Conservation (phyloP, 73 alveolate species). For the Breviolum minutum region DNA sequence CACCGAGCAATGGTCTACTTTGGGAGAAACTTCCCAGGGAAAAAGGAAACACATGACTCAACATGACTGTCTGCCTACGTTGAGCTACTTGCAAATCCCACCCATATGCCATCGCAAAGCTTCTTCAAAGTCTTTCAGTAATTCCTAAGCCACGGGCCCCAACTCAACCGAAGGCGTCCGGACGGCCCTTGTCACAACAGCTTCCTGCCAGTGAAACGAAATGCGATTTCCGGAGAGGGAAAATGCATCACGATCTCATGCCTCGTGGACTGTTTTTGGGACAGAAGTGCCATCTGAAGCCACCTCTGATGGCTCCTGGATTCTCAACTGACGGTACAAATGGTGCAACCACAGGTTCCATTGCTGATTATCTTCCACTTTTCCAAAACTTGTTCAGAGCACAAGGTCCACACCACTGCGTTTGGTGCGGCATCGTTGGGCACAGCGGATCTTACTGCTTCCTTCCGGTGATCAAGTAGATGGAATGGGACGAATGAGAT, state of each 20-base stretch:
- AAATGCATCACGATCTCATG: neutral
- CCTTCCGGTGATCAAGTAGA: neutral
- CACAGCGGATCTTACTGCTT: neutral
- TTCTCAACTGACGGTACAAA: no score
- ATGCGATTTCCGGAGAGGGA: neutral
- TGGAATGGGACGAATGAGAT: no score
- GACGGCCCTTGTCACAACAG: neutral
- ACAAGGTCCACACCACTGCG: neutral
- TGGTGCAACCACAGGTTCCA: no score
- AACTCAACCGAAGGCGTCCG: constrained; percentile 10
- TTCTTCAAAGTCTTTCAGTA: no score
- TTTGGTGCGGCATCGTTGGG: neutral
- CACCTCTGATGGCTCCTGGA: neutral
- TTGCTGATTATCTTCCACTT: no score
- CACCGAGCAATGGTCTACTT: no score
- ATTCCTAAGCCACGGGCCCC: neutral
- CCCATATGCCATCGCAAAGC: no score
- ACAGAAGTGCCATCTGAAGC: neutral
- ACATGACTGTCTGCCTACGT: neutral
- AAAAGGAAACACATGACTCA: no score
- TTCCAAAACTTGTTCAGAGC: neutral
- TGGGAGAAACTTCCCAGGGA: no score
- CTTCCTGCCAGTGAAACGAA: neutral
- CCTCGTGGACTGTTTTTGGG: neutral
- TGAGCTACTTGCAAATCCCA: neutral